Base-by-base conservation (phyloP, 768 basidiomycete genomes). In the Glaciozyma martinii region DNA sequence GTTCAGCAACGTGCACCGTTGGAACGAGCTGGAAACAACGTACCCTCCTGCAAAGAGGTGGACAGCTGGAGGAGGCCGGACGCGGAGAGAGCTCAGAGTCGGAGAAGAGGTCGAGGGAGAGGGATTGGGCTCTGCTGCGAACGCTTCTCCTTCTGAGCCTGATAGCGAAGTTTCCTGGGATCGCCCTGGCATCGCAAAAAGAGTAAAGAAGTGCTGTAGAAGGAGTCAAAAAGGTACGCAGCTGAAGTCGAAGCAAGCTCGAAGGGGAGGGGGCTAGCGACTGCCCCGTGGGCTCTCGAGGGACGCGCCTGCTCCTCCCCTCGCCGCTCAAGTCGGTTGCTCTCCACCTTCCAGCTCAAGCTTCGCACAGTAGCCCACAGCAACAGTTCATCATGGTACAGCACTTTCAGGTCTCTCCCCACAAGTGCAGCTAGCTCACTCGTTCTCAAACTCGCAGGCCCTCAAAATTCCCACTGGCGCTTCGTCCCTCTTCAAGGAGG, bases 401-500 rank as follows among this genome's bases (percentile, higher is more conserved):
- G 19, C 6, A 8, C 21, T 16, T 12, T 23, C n/a, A 25, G n/a
- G 3, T 3, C 46, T 47, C 21, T 30, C 33, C 23, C 54, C 21
- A 4, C 54, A 29, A n/a, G 12, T 55, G 1, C 15, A 40, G 37
- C 37, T n/a, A 40, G 37, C 37, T 40, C 56, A 32, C 18, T 32
- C 10, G 6, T 27, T 21, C 18, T 56, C 15, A 27, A 27, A 21
- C 23, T 3, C 50, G 7, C 21, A 40, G 8, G 37, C n/a, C n/a
- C n/a, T 56, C 55, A 59, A 59, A 27, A 63, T 70, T 29, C 68
- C 68, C 19, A 29, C 32, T 15, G 59, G 60, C 16, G 67, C 66
- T 2, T 53, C 63, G 18, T 61, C 63, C 77, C 84, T 99, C 47
- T 98, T 99, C 82, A 97, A 97, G 77, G 90, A 95, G 40, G 94